A percentile compares a stretch with the other conserved stretches of the same genome.
Evolutionary conservation across 75 land plant species (phyloP).

Genomic region (Sequoia sempervirens): DNA sequence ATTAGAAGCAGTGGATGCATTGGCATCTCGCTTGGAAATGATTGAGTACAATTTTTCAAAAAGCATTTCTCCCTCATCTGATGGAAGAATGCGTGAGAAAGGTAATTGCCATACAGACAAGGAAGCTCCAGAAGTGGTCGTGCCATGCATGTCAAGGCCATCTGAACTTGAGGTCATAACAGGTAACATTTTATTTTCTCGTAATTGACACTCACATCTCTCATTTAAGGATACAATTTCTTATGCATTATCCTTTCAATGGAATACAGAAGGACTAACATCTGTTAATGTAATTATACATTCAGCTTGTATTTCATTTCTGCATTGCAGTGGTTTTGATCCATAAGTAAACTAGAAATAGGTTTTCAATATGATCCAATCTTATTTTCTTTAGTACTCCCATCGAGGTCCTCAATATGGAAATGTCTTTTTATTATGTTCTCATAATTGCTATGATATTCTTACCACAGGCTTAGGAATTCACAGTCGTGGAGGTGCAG

Average conservation of each 20-base stretch:
- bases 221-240: too few species aligned
- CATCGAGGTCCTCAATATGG: not conserved
- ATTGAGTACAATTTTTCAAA: constrained; percentile 34
- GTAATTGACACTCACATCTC: not conserved
- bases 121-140: not conserved
- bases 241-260: not conserved
- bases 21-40: constrained; percentile 39
- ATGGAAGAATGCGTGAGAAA: not conserved
- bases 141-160: constrained; percentile 9
- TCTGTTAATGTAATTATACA: not conserved
- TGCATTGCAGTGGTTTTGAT: not conserved
- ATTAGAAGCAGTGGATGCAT: constrained; percentile 59
- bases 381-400: not conserved
- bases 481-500: constrained; percentile 68
- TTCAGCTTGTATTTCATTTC: not conserved
- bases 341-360: not conserved
- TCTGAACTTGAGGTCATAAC: constrained; percentile 53
- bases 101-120: constrained; percentile 4
- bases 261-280: not conserved
- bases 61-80: constrained; percentile 21
- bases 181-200: constrained; percentile 23
- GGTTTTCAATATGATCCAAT: not conserved
- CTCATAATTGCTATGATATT: not conserved
- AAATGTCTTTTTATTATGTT: not conserved
- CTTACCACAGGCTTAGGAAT: constrained; percentile 49